phyloP scores from a whole-genome alignment of 2,329 filamentous ascomycete species.

The Colletotrichum tabaci region DNA sequence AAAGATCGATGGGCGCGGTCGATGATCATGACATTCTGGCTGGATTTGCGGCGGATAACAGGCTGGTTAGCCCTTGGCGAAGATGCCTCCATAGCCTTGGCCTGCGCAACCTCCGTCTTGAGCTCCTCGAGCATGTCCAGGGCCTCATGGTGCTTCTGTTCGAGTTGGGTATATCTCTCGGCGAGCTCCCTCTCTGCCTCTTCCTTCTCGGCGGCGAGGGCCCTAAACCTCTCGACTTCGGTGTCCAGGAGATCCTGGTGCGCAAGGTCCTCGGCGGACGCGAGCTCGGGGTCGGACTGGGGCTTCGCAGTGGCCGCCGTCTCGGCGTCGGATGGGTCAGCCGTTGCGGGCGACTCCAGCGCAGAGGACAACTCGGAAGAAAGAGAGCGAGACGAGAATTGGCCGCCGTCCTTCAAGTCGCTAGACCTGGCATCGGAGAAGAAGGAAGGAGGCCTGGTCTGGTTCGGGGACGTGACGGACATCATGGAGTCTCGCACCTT shows the following conservation, averaged over 20 bases:
- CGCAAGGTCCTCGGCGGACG: slow-evolving; percentile 53
- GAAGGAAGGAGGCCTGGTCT: slow-evolving; percentile 82
- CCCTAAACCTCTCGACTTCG: slow-evolving; percentile 81
- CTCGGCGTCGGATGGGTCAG: slow-evolving; percentile 74
- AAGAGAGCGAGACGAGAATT: slow-evolving; percentile 87
- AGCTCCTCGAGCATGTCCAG: slow-evolving; percentile 91
- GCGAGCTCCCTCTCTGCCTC: slow-evolving; percentile 80
- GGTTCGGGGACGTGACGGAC: slow-evolving; percentile 65
- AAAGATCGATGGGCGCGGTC: slow-evolving; percentile 95
- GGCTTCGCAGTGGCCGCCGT: slow-evolving; percentile 62
- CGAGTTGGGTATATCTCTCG: slow-evolving; percentile 85
- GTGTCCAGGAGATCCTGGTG: slow-evolving; percentile 64
- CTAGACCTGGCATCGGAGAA: slow-evolving; percentile 83
- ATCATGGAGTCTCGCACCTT: slow-evolving; percentile 69
- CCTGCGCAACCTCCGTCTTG: slow-evolving; percentile 86
- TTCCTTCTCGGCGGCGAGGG: slow-evolving; percentile 82
- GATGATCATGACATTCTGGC: slow-evolving; percentile 87
- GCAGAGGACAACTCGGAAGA: slow-evolving; percentile 94
- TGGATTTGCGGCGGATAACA: slow-evolving; percentile 94
- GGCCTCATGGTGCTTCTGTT: slow-evolving; percentile 84
- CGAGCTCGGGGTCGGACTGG: slow-evolving; percentile 35
- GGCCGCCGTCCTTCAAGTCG: slow-evolving; percentile 76
- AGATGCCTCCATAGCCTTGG: slow-evolving; percentile 71
- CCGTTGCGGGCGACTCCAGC: slow-evolving; percentile 80
- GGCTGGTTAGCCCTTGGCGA: slow-evolving; percentile 77